Base-by-base conservation (phyloP, 768 basidiomycete genomes). In the Lactifluus hygrophoroides region DNA sequence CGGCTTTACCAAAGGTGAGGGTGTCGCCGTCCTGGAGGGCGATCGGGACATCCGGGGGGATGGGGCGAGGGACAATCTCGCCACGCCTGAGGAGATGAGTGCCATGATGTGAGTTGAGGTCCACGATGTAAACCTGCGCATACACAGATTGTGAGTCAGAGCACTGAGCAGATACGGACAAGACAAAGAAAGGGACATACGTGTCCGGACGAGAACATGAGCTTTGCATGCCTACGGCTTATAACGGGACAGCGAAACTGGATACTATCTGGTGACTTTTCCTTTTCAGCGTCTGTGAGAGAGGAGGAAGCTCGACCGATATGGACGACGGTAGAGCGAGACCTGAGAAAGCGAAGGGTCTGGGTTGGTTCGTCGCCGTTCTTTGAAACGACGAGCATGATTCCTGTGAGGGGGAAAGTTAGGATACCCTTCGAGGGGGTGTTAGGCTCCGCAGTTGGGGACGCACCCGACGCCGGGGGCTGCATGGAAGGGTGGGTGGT, bases 181-280 rank as follows among this genome's bases (percentile, higher is more conserved):
- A 38, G 57, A 47, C 37, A 43, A 48, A 10, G 10, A 32, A 32
- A 10, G 32, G 21, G 58, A 66, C 77, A 63, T 78, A 89, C 88
- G 74, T 80, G 78, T 46, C 87, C 79, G 65, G 87, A 84, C 5
- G 84, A 76, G 69, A 90, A 85, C 21, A 79, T 76, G 59, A 91
- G 82, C 76, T 83, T 87, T 56, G 88, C 88, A 73, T 91, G 88
- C 66, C 74, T 80, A 25, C 88, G 79, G 69, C 86, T 88, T 62
- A 91, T 85, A 46, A 90, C 88, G 30, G 86, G 84, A 66, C 88
- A 90, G 49, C 81, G 72, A 63, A 90, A 90, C 69, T 82, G 78
- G 16, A 82, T 85, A 56, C 76, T 76, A 54, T 77, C 75, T 49
- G 69, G 68, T 25, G 76, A 75, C 50, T 69, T 70, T 56, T 73